Conservation (phyloP, 2,329 filamentous ascomycete genomes). For the Cercospora canescens region DNA sequence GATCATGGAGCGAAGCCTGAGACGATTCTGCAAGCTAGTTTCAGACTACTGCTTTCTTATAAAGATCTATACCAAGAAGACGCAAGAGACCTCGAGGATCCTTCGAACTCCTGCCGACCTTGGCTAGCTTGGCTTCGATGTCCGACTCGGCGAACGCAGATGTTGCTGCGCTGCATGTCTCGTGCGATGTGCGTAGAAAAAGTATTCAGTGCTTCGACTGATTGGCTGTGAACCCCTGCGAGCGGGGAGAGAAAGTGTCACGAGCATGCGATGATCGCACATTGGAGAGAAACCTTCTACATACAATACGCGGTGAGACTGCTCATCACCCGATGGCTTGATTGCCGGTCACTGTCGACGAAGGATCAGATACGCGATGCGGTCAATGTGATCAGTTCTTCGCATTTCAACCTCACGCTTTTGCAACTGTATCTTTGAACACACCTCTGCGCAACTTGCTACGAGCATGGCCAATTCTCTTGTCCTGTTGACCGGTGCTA, state of each 20-base stretch:
- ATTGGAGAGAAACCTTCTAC: too few relatives aligned
- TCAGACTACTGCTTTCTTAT: background rate
- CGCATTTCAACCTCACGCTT: background rate
- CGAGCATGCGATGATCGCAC: background rate
- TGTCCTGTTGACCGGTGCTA: slow-evolving; percentile 41
- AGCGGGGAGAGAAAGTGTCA: background rate
- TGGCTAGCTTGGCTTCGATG: background rate
- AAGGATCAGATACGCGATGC: background rate
- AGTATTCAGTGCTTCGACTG: background rate
- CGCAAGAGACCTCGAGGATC: background rate
- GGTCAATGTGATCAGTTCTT: background rate
- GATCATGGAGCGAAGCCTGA: background rate
- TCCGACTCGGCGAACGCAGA: background rate
- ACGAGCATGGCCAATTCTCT: slow-evolving; percentile 6
- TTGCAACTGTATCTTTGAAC: background rate
- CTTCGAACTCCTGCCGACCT: background rate
- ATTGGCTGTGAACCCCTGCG: background rate
- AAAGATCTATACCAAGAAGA: background rate
- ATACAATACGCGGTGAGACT: background rate
- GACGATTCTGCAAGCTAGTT: background rate
- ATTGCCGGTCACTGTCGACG: background rate
- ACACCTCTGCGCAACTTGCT: background rate
- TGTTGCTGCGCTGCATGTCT: too few relatives aligned
- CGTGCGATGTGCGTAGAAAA: too few relatives aligned
- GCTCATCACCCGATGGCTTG: background rate